phyloP scores from a whole-genome alignment of 345 rosid species.

The Brassica incana region DNA sequence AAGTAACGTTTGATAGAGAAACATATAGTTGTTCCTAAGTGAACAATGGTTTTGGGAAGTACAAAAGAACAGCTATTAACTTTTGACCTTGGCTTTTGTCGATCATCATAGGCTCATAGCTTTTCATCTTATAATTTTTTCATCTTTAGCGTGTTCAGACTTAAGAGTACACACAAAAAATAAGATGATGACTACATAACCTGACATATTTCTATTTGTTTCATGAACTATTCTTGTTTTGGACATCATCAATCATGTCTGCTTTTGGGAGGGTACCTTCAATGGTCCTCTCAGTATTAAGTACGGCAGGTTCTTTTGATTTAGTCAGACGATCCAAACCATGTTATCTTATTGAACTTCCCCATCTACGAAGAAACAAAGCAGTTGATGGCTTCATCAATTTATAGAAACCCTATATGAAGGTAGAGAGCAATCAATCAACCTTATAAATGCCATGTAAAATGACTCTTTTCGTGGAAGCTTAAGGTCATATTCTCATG shows the following conservation, averaged over 20 bases:
- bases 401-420: too few relatives aligned
- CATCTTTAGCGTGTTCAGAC: background rate
- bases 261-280: slow-evolving; percentile 88
- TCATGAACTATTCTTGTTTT: slow-evolving; percentile 94
- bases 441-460: background rate
- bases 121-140: too few relatives aligned
- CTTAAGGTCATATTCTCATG: slow-evolving; percentile 95
- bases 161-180: slow-evolving; percentile 3
- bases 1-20: background rate
- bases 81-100: too few relatives aligned
- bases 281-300: slow-evolving; percentile 92
- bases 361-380: slow-evolving; percentile 60
- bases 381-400: background rate
- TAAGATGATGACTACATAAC: slow-evolving; percentile 40
- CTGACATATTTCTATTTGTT: slow-evolving; percentile 97
- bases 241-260: slow-evolving; percentile 97
- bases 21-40: background rate
- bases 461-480: slow-evolving; percentile 88
- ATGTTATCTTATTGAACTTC: slow-evolving; percentile 96
- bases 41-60: background rate
- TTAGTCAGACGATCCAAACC: slow-evolving; percentile 93
- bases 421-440: background rate
- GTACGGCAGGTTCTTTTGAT: slow-evolving; percentile 93
- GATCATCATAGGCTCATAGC: too few relatives aligned
- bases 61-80: background rate